Evolutionary conservation across 495 filamentous ascomycete species (phyloP), one percentile per base, ranked within the genome.

Genomic region (Aspergillus saccharolyticus): DNA sequence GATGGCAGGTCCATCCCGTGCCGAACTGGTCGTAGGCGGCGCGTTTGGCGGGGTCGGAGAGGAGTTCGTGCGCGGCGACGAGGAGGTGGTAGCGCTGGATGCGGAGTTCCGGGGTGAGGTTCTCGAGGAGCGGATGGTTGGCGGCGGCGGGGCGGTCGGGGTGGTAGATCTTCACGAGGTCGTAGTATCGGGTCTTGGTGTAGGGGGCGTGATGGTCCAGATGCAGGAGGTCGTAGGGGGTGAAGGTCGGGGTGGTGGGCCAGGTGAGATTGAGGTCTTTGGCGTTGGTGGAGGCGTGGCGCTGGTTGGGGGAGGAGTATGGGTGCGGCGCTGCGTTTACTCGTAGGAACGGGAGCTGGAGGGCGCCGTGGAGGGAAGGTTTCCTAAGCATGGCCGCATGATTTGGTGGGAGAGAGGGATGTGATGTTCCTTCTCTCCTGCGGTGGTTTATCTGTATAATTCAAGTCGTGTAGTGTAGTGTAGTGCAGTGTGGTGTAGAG

Each of bases 111-210:
- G 75, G 70, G 4, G 83, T 69, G 20, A 83, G 69, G 54, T 80
- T 74, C 55, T 53, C 62, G 20, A 82, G 74, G 16, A 84, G 63
- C 28, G 69, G 74, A 51, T 83, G 77, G 43, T 72, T 70, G 28
- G 25, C 81, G 74, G 24, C 70, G 25, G 25, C 72, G 44, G 81
- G 76, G 20, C 83, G 85, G 72, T 98, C 94, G 0, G 94, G 94
- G 63, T 98, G 94, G 72, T 98, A 98, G 49, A 96, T 75, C 74
- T 96, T 97, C 39, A 96, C 92, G 25, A 98, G 80, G 61, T 95
- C 83, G 68, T 92, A 91, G 79, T 89, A 98, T 25, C 86, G 81
- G 16, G 71, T 64, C 71, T 97, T 97, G 59, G 82, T 85, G 68
- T 98, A 98, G 16, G 85, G 81, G 17, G 82, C 82, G 22, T 67